Percentiles rank a stretch among this genome's conserved stretches.
Evolutionary conservation across 495 filamentous ascomycete species (phyloP).

Genomic region (Neurospora sp.): DNA sequence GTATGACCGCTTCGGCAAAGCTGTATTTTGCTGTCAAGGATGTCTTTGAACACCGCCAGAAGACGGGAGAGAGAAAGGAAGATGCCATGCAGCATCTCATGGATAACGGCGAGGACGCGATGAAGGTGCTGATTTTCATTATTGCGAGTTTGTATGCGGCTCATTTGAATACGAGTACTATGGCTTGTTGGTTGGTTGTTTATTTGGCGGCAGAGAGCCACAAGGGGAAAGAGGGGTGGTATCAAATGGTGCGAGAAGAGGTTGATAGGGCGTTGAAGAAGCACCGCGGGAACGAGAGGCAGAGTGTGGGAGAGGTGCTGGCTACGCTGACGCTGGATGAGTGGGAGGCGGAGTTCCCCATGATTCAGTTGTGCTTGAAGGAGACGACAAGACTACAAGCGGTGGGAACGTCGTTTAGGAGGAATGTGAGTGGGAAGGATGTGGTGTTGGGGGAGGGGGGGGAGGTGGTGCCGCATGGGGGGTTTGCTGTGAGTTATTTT

Average conservation of each 20-base stretch:
- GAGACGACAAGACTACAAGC: conserved; percentile 35
- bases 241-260: conserved; percentile 26
- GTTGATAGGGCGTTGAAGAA: conserved; percentile 20
- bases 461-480: conserved; percentile 33
- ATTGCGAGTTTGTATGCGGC: conserved; percentile 9
- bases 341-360: conserved; percentile 37
- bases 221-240: conserved; percentile 29
- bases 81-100: conserved; percentile 36
- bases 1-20: conserved; percentile 22
- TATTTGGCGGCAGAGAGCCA: conserved; percentile 28
- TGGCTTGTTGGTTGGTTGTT: conserved; percentile 29
- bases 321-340: conserved; percentile 32
- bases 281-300: too few species aligned
- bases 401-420: conserved; percentile 21
- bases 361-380: conserved; percentile 28
- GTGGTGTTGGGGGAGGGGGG: conserved; percentile 24
- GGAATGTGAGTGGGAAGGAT: conserved; percentile 28
- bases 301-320: conserved; percentile 29
- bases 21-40: conserved; percentile 32
- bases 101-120: conserved; percentile 22
- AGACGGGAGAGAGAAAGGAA: conserved; percentile 24
- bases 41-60: conserved; percentile 29
- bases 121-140: conserved; percentile 23
- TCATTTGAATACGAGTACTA: conserved; percentile 35
- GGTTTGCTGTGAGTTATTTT: conserved; percentile 20